These are phyloP conservation scores for Narthecium ossifragum DNA, from an alignment of 106 monocot genomes.

Conservation along the genomic window DNA sequence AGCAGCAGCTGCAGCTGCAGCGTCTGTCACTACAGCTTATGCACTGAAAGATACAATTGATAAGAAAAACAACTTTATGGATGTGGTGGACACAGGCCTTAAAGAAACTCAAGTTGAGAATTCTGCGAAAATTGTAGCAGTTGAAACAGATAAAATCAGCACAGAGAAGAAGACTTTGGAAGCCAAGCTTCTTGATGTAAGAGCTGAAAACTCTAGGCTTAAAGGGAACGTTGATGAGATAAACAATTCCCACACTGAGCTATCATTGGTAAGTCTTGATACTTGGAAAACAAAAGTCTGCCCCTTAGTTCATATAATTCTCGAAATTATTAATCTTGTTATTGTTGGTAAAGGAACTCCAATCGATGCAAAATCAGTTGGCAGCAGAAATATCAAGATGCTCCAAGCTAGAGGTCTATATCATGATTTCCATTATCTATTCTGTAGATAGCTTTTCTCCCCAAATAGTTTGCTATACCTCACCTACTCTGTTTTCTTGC, in stretches of 20 bases:
- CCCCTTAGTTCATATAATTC: too few relatives aligned
- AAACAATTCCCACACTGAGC: conserved; percentile 34
- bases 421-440: not conserved
- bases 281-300: too few relatives aligned
- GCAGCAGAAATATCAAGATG: conserved; percentile 84
- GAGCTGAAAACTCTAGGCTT: conserved; percentile 54
- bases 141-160: conserved; percentile 21
- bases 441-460: not conserved
- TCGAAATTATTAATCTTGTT: conserved; percentile 1
- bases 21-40: conserved; percentile 92
- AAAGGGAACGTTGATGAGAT: conserved; percentile 41
- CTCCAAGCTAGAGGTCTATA: conserved; percentile 67
- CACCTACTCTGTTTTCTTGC: not conserved
- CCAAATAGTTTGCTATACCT: not conserved
- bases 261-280: conserved; percentile 47
- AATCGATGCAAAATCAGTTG: conserved; percentile 67
- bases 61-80: conserved; percentile 10
- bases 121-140: conserved; percentile 5
- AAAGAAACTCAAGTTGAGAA: conserved; percentile 14
- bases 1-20: conserved; percentile 93
- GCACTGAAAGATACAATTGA: conserved; percentile 48
- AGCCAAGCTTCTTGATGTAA: conserved; percentile 49
- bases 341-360: conserved; percentile 57
- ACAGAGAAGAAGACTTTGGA: conserved; percentile 48
- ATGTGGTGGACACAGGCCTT: conserved; percentile 9